Evolutionary conservation across 2,329 filamentous ascomycete species (phyloP).

Genomic region (Diaporthe helianthi): DNA sequence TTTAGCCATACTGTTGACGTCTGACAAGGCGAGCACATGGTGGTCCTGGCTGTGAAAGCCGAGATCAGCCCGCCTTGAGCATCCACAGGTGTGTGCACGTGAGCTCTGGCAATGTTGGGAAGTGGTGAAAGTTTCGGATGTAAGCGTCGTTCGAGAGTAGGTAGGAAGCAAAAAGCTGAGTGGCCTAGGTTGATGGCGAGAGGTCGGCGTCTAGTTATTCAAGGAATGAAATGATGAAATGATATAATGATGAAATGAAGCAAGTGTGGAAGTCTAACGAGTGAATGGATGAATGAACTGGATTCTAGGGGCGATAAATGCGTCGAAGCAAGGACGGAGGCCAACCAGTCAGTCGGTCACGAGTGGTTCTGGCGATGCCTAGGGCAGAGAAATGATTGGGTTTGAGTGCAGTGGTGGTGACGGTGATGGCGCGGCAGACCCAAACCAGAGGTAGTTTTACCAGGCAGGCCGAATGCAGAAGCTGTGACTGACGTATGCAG

Average conservation of each 20-base stretch:
- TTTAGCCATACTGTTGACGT: constrained; percentile 39
- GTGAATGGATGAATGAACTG: neutral
- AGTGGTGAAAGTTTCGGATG: neutral
- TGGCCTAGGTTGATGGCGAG: neutral
- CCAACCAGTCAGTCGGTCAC: neutral
- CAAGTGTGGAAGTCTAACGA: neutral
- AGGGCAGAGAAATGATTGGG: constrained; percentile 21
- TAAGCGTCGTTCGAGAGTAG: neutral
- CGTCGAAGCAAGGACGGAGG: neutral
- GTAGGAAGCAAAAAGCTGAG: neutral
- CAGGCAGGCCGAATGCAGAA: constrained; percentile 7
- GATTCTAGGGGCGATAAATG: neutral
- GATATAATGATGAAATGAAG: no score
- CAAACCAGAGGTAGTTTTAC: neutral
- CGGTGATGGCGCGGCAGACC: neutral
- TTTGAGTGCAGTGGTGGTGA: constrained; percentile 12
- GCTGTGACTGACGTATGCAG: constrained; percentile 21
- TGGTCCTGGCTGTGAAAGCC: constrained; percentile 9
- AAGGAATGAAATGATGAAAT: no score
- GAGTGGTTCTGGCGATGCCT: neutral
- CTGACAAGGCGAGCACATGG: constrained; percentile 26
- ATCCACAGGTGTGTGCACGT: constrained; percentile 11
- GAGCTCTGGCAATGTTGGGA: neutral
- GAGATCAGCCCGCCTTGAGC: neutral
- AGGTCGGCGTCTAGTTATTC: neutral